Conservation (phyloP, 1,284 basidiomycete species). For the Cerrena zonata region DNA sequence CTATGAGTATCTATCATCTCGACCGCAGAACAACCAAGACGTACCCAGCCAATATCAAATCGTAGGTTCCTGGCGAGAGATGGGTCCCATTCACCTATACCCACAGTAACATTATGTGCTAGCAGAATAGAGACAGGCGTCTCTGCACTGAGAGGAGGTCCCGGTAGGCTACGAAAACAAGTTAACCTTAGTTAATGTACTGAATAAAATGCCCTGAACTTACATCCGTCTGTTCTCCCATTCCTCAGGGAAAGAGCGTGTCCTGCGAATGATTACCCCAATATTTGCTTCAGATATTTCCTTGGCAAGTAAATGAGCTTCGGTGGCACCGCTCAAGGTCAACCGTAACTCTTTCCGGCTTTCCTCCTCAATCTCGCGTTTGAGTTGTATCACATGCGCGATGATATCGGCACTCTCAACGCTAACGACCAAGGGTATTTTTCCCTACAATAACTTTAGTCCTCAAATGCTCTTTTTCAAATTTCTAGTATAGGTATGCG, state of each 20-base stretch:
- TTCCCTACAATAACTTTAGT: too few species aligned
- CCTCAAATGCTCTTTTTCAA: too few species aligned
- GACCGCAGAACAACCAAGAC: conserved; percentile 7
- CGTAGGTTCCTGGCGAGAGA: conserved; percentile 48
- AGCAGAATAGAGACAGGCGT: conserved; percentile 44
- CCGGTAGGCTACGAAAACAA: conserved; percentile 35
- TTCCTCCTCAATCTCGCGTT: conserved; percentile 62
- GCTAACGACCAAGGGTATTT: conserved; percentile 46
- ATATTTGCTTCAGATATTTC: conserved; percentile 53
- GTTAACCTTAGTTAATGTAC: neutral
- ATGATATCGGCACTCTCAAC: conserved; percentile 69
- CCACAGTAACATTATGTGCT: conserved; percentile 47
- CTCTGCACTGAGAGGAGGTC: conserved; percentile 47
- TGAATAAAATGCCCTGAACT: conserved; percentile 9
- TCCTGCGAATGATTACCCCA: conserved; percentile 47
- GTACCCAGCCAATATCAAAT: conserved; percentile 51
- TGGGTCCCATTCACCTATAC: conserved; percentile 42
- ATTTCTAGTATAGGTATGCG: conserved; percentile 14
- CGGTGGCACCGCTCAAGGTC: conserved; percentile 68
- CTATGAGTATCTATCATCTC: neutral
- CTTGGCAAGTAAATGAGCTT: conserved; percentile 69
- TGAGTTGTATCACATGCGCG: conserved; percentile 67
- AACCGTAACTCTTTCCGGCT: conserved; percentile 52
- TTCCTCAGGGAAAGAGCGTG: conserved; percentile 43
- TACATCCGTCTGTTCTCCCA: conserved; percentile 48